Evolutionary conservation across 2,329 filamentous ascomycete species (phyloP).

Genomic region (Capronia coronata): DNA sequence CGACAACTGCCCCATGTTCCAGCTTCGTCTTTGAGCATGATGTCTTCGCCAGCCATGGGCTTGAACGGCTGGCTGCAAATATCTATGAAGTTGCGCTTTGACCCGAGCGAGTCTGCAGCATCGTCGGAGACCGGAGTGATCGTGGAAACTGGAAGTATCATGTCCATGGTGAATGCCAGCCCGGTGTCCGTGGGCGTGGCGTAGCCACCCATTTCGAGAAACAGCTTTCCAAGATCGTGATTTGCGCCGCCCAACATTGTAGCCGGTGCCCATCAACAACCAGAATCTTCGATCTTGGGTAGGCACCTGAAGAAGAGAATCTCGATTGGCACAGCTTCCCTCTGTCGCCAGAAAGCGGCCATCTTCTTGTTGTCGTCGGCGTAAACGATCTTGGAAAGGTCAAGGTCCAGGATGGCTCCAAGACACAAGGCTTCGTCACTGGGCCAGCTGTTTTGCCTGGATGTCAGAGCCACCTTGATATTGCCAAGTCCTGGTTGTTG

Average conservation of each 20-base stretch:
- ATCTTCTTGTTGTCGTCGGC: slow-evolving; percentile 7
- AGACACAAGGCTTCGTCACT: slow-evolving; percentile 11
- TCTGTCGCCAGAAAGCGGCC: slow-evolving; percentile 2
- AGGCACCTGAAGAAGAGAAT: neutral
- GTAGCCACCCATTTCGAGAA: neutral
- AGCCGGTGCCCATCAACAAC: slow-evolving; percentile 6
- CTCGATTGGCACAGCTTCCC: neutral
- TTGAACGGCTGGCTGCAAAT: neutral
- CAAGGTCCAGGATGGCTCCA: slow-evolving; percentile 4
- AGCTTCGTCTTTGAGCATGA: slow-evolving; percentile 1
- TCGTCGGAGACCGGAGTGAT: neutral
- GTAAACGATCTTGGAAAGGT: slow-evolving; percentile 5
- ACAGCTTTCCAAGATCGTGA: neutral
- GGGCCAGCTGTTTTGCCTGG: slow-evolving; percentile 5
- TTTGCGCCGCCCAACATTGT: neutral
- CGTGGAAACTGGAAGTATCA: neutral
- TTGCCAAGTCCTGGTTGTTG: neutral
- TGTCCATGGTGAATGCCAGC: neutral
- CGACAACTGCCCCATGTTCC: slow-evolving; percentile 3
- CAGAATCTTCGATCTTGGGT: neutral
- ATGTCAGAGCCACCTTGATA: neutral
- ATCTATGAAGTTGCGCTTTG: slow-evolving; percentile 1
- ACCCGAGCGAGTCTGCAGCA: neutral
- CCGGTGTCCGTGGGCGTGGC: neutral
- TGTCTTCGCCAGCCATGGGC: neutral